phyloP scores from a whole-genome alignment of 2,329 filamentous ascomycete species.

The Pseudogymnoascus sp. region DNA sequence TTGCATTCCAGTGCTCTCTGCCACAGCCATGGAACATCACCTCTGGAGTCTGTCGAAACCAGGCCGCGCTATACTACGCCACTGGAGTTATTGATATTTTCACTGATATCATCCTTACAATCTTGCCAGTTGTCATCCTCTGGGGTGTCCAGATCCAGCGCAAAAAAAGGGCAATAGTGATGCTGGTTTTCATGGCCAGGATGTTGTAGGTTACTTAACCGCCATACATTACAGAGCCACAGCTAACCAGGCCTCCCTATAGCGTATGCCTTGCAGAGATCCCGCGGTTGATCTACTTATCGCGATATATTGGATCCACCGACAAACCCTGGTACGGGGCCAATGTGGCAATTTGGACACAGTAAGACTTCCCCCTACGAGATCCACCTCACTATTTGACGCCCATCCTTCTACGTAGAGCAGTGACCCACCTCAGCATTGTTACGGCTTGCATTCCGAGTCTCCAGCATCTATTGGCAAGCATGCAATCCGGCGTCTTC shows the following conservation, averaged over 20 bases:
- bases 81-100: conserved; percentile 41
- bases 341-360: conserved; percentile 11
- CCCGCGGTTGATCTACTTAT: conserved; percentile 15
- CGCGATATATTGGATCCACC: neutral
- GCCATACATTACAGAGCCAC: neutral
- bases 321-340: neutral
- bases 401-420: conserved; percentile 16
- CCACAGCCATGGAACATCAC: conserved; percentile 22
- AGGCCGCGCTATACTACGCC: conserved; percentile 19
- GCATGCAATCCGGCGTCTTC: conserved; percentile 16
- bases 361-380: conserved; percentile 3
- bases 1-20: conserved; percentile 24
- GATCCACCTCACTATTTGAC: conserved; percentile 16
- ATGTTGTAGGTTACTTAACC: conserved; percentile 27
- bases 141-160: conserved; percentile 37
- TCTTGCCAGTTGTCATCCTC: conserved; percentile 38
- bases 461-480: conserved; percentile 20
- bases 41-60: conserved; percentile 6
- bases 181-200: conserved; percentile 18
- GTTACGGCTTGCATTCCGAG: conserved; percentile 19
- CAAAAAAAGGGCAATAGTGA: conserved; percentile 25
- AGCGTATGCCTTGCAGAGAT: conserved; percentile 30
- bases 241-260: conserved; percentile 10
- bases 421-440: conserved; percentile 18
- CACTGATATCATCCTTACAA: conserved; percentile 38